Evolutionary conservation across 176 grass and related monocot species (phyloP), one percentile per base, ranked within the genome.

Genomic region (Oryza coarctata): DNA sequence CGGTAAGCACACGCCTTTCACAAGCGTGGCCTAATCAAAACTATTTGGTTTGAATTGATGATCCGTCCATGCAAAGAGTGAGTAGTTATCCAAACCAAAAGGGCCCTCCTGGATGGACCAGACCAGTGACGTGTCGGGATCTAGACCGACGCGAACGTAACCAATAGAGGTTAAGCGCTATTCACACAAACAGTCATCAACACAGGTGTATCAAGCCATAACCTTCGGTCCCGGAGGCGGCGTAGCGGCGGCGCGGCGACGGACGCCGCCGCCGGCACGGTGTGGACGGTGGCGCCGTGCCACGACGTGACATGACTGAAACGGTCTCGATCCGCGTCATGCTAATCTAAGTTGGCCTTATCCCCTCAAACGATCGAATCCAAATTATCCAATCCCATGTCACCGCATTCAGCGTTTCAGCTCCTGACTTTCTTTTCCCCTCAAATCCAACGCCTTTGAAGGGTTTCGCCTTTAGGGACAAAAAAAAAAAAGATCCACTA

Each of bases 1-100:
- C 1, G 76, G 77, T 83, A 67, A 41, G 80, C 68, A 27, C 60
- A 45, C 45, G 69, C 44, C 86, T 83, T 83, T 83, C 80, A 57
- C 80, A 57, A 3, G 0, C 74, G 13, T 88, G 86, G 43, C 74
- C 45, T 84, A 62, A 61, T 7, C 11, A n/a, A n/a, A 28, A 11
- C n/a, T 18, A 30, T 32, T 32, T 25, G 25, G 58, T 58, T 58
- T 12, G 49, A 67, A 44, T 28, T 3, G 50, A 75, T 52, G 70
- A n/a, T 71, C 52, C 70, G 33, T 63, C 47, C 70, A 12, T 33
- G 35, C 43, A 25, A 0, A 26, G 12, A 22, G 7, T 12, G 7
- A 62, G 27, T 65, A 25, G 64, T 75, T 81, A 85, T 81, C 76
- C 71, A 1, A 3, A 75, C 81, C 70, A 0, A 4, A 76, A 39